Evolutionary conservation across 2,329 filamentous ascomycete species (phyloP), one percentile per base, ranked within the genome.

Genomic region (Zopfia rhizophila): DNA sequence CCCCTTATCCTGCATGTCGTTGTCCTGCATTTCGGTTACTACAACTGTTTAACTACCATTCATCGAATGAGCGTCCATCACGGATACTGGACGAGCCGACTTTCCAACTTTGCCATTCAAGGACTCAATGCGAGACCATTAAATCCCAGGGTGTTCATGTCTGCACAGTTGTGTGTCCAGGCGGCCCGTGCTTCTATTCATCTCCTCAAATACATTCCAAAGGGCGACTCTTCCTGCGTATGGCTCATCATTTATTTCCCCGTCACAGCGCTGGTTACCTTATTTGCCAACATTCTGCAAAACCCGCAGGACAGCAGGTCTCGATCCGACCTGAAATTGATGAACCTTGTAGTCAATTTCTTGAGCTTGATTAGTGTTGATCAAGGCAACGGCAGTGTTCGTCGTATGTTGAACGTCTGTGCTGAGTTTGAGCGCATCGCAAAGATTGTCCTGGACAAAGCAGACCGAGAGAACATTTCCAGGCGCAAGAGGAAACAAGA

Each of bases 31-130:
- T 95, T 99, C 63, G 88, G 91, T 1, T 99, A 99, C 73, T 97
- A 97, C 77, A 99, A 99, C 70, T 97, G 92, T 62, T 76, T 99
- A 38, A 97, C 93, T 1, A 99, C 94, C 0, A 97, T 99, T 55
- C 94, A 99, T 70, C 90, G 94, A 38, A 99, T 97, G 94, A 96
- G 91, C 29, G 89, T 97, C 21, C 94, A 97, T 62, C 92, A 97
- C 67, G 94, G 94, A 11, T 97, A 96, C 74, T 99, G 94, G 94
- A 97, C 93, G 1, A 97, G 90, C 65, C 85, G 94, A 25, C 75
- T 99, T 28, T 96, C 92, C 25, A 93, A 97, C 63, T 97, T 91
- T 65, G 94, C 94, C 12, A 94, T 97, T 44, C 90, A 96, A 70
- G 94, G 94, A 1, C 78, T 97, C 29, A 97, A 97, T 69, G 88